phyloP scores from a whole-genome alignment of 345 rosid genomes.

The Fremontodendron californicum region DNA sequence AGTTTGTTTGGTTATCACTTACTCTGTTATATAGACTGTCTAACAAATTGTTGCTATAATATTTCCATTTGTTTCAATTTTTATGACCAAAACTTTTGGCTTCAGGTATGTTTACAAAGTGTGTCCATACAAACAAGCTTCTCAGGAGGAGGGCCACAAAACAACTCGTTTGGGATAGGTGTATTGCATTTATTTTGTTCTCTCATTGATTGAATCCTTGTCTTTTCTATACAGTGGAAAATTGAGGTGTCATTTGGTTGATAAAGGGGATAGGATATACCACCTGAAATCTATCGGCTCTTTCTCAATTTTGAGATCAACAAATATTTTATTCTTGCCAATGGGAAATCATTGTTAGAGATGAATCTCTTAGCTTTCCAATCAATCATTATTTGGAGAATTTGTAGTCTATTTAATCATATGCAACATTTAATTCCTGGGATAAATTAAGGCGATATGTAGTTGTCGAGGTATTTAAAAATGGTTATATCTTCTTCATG shows the following conservation, averaged over 20 bases:
- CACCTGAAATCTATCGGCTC: background rate
- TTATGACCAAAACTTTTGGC: background rate
- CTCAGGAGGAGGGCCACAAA: conserved; percentile 71
- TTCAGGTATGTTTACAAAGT: conserved; percentile 88
- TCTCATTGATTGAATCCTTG: background rate
- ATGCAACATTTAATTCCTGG: background rate
- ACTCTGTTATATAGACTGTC: background rate
- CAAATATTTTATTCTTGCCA: background rate
- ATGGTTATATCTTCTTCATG: background rate
- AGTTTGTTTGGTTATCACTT: background rate
- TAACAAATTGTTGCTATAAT: background rate
- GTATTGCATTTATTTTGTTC: conserved; percentile 4
- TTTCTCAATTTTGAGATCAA: background rate
- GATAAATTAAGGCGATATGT: background rate
- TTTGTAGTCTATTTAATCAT: background rate
- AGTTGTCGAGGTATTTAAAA: background rate
- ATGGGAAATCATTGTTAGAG: background rate
- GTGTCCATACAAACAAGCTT: conserved; percentile 77
- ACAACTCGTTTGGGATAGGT: conserved; percentile 74
- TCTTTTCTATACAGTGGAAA: no score
- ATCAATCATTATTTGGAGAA: background rate
- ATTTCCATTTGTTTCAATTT: conserved; percentile 9
- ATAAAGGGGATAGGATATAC: no score
- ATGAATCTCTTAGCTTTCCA: background rate
- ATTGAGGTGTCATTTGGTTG: no score